phyloP scores from a whole-genome alignment of 2,329 filamentous ascomycete species.

The Aaosphaeria pasadenensis region DNA sequence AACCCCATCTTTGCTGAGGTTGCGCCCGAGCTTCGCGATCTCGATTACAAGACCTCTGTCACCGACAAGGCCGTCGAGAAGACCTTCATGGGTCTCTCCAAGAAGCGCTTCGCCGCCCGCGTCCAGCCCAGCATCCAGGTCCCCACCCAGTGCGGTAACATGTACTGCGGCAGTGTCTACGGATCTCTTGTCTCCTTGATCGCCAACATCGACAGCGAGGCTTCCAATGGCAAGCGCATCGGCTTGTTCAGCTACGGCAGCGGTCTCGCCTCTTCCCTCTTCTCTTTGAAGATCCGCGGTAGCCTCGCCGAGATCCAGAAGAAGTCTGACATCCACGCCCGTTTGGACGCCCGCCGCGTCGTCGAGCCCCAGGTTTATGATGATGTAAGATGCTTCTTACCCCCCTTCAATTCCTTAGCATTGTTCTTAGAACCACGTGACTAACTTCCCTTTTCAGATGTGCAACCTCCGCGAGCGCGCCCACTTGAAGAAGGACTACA shows the following conservation, averaged over 20 bases:
- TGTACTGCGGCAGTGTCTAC: conserved; percentile 55
- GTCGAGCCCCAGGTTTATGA: conserved; percentile 51
- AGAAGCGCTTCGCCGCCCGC: conserved; percentile 50
- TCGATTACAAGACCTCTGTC: conserved; percentile 47
- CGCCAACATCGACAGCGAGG: conserved; percentile 43
- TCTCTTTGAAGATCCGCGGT: conserved; percentile 48
- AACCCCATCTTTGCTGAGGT: conserved; percentile 51
- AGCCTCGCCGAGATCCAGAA: conserved; percentile 45
- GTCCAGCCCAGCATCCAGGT: conserved; percentile 51
- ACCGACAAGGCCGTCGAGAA: conserved; percentile 54
- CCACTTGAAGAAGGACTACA: conserved; percentile 50
- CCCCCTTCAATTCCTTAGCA: conserved; percentile 7
- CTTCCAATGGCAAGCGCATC: conserved; percentile 50
- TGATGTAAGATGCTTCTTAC: conserved; percentile 30
- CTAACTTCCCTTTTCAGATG: conserved; percentile 41
- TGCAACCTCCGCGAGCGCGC: conserved; percentile 52
- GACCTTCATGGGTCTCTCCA: conserved; percentile 50
- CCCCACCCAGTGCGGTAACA: conserved; percentile 54
- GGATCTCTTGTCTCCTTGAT: conserved; percentile 48
- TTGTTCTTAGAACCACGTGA: conserved; percentile 10
- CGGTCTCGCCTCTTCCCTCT: conserved; percentile 51
- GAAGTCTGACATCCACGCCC: conserved; percentile 47
- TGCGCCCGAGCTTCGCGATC: conserved; percentile 45
- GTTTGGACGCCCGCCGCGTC: conserved; percentile 44
- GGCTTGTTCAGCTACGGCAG: conserved; percentile 53